phyloP scores from a whole-genome alignment of 2,329 filamentous ascomycete species.

The Exophiala sideris region DNA sequence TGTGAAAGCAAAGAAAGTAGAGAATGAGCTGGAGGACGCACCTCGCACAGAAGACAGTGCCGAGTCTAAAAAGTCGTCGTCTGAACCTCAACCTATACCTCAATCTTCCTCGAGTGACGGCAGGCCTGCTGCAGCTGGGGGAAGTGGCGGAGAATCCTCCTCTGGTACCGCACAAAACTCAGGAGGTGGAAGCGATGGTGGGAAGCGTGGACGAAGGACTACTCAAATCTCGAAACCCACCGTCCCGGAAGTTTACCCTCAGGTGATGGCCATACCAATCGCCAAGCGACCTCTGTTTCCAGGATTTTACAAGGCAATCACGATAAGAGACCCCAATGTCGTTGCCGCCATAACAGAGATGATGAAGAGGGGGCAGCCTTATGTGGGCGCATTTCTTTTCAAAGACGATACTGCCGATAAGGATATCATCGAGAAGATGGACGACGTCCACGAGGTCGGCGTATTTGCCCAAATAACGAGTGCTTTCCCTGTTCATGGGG shows the following conservation, averaged over 20 bases:
- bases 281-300: slow-evolving; percentile 90
- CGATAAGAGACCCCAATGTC: slow-evolving; percentile 88
- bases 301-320: slow-evolving; percentile 98
- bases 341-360: slow-evolving; percentile 91
- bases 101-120: slow-evolving; percentile 39
- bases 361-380: slow-evolving; percentile 94
- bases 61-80: slow-evolving; percentile 45
- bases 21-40: slow-evolving; percentile 38
- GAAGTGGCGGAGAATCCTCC: slow-evolving; percentile 43
- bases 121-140: slow-evolving; percentile 37
- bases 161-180: slow-evolving; percentile 41
- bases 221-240: slow-evolving; percentile 78
- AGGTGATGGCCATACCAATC: slow-evolving; percentile 96
- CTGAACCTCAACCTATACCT: slow-evolving; percentile 44
- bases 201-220: slow-evolving; percentile 67
- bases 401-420: slow-evolving; percentile 94
- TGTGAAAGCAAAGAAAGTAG: slow-evolving; percentile 47
- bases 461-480: slow-evolving; percentile 98
- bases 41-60: slow-evolving; percentile 34
- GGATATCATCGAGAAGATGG: slow-evolving; percentile 83
- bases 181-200: slow-evolving; percentile 52
- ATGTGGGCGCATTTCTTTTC: slow-evolving; percentile 93
- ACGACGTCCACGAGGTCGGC: slow-evolving; percentile 92
- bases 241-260: slow-evolving; percentile 92
- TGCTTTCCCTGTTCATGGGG: slow-evolving; percentile 84